Conservation (phyloP, 2,329 filamentous ascomycete species). For the Curvularia verruculosa region DNA sequence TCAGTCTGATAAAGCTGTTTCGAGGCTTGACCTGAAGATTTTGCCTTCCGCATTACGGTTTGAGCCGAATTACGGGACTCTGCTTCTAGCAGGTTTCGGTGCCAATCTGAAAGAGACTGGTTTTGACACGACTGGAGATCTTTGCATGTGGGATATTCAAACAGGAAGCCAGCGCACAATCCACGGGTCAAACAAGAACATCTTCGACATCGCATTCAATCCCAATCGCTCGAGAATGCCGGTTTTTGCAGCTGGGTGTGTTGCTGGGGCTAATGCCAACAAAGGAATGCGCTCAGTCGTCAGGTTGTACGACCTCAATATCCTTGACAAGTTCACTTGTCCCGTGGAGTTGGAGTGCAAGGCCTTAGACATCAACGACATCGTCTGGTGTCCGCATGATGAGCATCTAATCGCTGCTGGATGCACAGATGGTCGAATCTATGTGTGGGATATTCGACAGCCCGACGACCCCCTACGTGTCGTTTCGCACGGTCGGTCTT, state of each 20-base stretch:
- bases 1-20: slow-evolving; percentile 39
- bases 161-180: slow-evolving; percentile 52
- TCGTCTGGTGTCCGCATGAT: slow-evolving; percentile 59
- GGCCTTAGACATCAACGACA: slow-evolving; percentile 66
- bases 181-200: slow-evolving; percentile 57
- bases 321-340: slow-evolving; percentile 31
- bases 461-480: slow-evolving; percentile 55
- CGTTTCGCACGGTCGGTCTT: slow-evolving; percentile 58
- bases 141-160: slow-evolving; percentile 60
- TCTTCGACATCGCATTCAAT: slow-evolving; percentile 66
- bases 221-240: slow-evolving; percentile 44
- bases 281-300: slow-evolving; percentile 57
- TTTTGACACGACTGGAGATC: slow-evolving; percentile 55
- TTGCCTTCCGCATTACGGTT: slow-evolving; percentile 43
- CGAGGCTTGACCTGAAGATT: slow-evolving; percentile 37
- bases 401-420: slow-evolving; percentile 62
- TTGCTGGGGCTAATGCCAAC: slow-evolving; percentile 47
- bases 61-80: slow-evolving; percentile 40
- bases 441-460: slow-evolving; percentile 65
- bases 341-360: slow-evolving; percentile 60
- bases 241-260: slow-evolving; percentile 61
- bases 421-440: slow-evolving; percentile 65
- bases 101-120: slow-evolving; percentile 45
- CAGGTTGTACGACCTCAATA: slow-evolving; percentile 57
- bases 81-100: slow-evolving; percentile 63